Percentiles rank a stretch among this genome's conserved stretches.
Conservation (phyloP, 257 asterid genomes). For the Forsythia suspensa region DNA sequence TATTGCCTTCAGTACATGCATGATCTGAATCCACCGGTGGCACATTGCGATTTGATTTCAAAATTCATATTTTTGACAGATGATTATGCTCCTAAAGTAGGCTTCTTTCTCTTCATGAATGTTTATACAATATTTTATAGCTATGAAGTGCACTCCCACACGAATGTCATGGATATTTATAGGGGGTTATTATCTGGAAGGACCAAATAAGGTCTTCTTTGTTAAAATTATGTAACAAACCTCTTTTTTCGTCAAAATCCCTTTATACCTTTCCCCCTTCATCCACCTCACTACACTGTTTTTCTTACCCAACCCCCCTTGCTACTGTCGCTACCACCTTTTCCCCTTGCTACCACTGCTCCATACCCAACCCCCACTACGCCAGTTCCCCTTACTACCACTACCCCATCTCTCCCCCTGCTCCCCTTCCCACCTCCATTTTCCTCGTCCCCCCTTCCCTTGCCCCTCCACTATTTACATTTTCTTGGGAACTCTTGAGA, state of each 20-base stretch:
- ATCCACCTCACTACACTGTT: too few relatives aligned
- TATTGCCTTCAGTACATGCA: slow-evolving; percentile 91
- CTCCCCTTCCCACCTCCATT: not conserved
- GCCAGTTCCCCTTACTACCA: too few relatives aligned
- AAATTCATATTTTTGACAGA: slow-evolving; percentile 68
- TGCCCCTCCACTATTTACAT: not conserved
- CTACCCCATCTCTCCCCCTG: not conserved
- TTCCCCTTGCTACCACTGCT: too few relatives aligned
- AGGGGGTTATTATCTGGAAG: too few relatives aligned
- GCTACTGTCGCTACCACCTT: too few relatives aligned
- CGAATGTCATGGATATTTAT: too few relatives aligned
- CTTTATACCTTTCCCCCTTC: too few relatives aligned
- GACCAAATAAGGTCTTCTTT: too few relatives aligned
- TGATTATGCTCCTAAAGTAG: slow-evolving; percentile 95
- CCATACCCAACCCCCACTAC: too few relatives aligned
- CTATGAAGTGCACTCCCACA: not conserved
- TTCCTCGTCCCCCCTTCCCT: not conserved
- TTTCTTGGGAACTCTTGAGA: not conserved
- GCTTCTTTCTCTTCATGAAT: slow-evolving; percentile 14
- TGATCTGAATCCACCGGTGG: slow-evolving; percentile 68
- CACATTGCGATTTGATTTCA: slow-evolving; percentile 59
- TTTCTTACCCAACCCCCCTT: too few relatives aligned
- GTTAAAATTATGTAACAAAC: too few relatives aligned
- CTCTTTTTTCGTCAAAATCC: too few relatives aligned
- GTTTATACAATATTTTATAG: not conserved